Evolutionary conservation across 495 filamentous ascomycete genomes (phyloP).

Genomic region (Clavariopsis aquatica): DNA sequence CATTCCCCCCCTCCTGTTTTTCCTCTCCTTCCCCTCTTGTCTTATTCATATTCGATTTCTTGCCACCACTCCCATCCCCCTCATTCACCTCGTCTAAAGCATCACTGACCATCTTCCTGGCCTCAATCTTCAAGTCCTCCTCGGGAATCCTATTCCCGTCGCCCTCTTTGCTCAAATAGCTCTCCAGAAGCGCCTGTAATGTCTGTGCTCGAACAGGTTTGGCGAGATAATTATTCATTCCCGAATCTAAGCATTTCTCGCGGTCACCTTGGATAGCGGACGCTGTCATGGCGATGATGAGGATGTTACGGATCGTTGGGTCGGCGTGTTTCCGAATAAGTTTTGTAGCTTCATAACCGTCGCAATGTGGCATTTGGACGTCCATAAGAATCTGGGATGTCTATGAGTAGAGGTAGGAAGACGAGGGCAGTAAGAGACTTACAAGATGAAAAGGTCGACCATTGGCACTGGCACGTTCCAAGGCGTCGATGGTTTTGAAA

Average conservation of each 20-base stretch:
- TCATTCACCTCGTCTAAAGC: conserved; percentile 9
- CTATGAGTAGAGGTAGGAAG: background rate
- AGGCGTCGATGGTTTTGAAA: conserved; percentile 78
- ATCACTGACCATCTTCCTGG: conserved; percentile 21
- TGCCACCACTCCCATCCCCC: background rate
- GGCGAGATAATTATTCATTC: conserved; percentile 95
- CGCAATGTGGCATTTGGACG: conserved; percentile 90
- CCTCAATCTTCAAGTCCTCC: conserved; percentile 24
- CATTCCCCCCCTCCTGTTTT: background rate
- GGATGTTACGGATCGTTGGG: conserved; percentile 68
- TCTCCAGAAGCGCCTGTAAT: conserved; percentile 46
- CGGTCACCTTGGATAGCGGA: conserved; percentile 87
- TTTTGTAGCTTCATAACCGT: conserved; percentile 83
- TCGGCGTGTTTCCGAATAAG: conserved; percentile 73
- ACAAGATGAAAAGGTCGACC: conserved; percentile 76
- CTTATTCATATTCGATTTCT: background rate
- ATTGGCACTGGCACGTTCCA: conserved; percentile 67
- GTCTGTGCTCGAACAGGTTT: conserved; percentile 72
- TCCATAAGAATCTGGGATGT: conserved; percentile 68
- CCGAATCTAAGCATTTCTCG: conserved; percentile 86
- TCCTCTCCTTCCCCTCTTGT: background rate
- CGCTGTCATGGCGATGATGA: conserved; percentile 93
- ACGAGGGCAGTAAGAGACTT: background rate
- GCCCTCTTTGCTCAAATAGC: conserved; percentile 45
- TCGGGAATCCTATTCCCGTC: conserved; percentile 30